A percentile compares a stretch with the other conserved stretches of the same genome.
These are phyloP conservation scores for Paraurostyla sp. DNA, from an alignment of 73 alveolate genomes.

Conservation along the genomic window DNA sequence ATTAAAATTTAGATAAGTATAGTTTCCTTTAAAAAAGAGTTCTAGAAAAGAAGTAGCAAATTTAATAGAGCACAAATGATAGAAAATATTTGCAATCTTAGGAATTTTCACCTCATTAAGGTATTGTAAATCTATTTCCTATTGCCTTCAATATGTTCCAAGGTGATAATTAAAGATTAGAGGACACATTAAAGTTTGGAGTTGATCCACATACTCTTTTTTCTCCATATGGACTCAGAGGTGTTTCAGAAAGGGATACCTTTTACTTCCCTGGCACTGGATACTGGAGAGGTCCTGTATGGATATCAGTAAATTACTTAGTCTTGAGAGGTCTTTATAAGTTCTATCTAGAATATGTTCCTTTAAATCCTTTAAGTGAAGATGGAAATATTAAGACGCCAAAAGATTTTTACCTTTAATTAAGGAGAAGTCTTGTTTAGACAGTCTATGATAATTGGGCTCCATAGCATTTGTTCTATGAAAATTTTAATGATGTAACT, in stretches of 20 bases:
- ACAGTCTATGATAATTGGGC: conserved; percentile 86
- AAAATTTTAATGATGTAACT: conserved; percentile 84
- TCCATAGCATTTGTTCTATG: conserved; percentile 85
- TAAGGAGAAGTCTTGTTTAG: conserved; percentile 82
- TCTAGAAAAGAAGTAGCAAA: neutral
- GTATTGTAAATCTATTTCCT: conserved; percentile 96
- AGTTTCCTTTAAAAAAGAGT: too few species aligned
- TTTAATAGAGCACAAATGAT: neutral
- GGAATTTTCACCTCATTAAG: conserved; percentile 92
- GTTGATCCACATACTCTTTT: conserved; percentile 70
- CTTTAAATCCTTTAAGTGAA: conserved; percentile 51
- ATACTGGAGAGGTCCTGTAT: conserved; percentile 97
- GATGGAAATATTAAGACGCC: neutral
- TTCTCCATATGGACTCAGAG: conserved; percentile 93
- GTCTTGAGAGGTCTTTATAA: conserved; percentile 89
- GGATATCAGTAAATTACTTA: conserved; percentile 91
- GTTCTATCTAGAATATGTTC: conserved; percentile 63
- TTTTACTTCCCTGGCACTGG: conserved; percentile 91
- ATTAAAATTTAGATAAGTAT: too few species aligned
- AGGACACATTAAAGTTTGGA: neutral
- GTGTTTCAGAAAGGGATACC: conserved; percentile 84
- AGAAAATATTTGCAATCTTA: conserved; percentile 67
- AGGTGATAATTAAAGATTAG: conserved; percentile 7
- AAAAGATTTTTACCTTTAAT: conserved; percentile 70
- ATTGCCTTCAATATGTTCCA: conserved; percentile 78